Evolutionary conservation across 148 eudicot genomes (phyloP), one percentile per base, ranked within the genome.

Genomic region (Camellia sinensis): DNA sequence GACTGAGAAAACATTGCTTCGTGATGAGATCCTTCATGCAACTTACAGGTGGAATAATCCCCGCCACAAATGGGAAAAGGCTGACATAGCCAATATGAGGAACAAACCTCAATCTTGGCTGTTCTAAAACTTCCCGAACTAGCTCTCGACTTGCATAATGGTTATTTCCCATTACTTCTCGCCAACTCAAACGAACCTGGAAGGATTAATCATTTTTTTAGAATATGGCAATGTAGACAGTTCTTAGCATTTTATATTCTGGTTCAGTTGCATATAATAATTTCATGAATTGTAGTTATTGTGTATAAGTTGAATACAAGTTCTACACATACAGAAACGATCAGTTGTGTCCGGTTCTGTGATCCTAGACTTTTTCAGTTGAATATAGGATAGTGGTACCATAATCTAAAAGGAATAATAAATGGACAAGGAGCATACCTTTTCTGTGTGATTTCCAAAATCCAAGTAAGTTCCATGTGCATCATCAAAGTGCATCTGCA

Each of bases 1-100:
- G 37, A 59, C 3, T 3, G 7, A 62, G 7, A 75, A 76, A 11
- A 63, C 4, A 40, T 61, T 5, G 37, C 11, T 65, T 40, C 52
- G 3, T 57, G 19, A 59, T 61, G 11, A 54, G 83, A 43, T 15
- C 17, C 59, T 60, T 54, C 14, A 44, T 76, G 67, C 48, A 82
- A 88, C 99, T 95, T 87, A 96, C 99, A 85, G 93, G 87, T 74
- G 98, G 99, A 78, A 96, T 91, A 79, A 93, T 88, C 86, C 85
- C 90, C 76, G 89, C 87, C 84, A 96, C 89, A 75, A 96, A 89
- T 40, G 99, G 99, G 80, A 96, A 96, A 57, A 96, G 91, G 89
- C 97, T 91, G 71, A 93, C 92, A 81, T 96, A 96, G 84, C 99
- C 99, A 83, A 93, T 71, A 80, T 96, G 99, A 79, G 99, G 99